These are phyloP conservation scores for Sordaria brevicollis DNA, from an alignment of 495 filamentous ascomycete species.

Conservation along the genomic window DNA sequence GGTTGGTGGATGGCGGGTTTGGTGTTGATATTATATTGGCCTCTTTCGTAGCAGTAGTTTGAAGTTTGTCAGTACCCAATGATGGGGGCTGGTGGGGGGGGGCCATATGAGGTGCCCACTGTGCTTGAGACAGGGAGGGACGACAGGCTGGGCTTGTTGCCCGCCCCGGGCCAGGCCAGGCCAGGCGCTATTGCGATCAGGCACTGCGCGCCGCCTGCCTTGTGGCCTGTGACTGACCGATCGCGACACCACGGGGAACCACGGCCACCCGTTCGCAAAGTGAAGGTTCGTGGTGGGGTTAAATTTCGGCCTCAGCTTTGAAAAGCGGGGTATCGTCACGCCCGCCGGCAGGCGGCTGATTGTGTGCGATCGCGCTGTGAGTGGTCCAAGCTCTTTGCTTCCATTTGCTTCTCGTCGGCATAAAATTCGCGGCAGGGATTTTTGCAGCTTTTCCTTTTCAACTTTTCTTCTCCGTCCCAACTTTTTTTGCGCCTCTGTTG, in stretches of 20 bases:
- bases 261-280: conserved; percentile 2
- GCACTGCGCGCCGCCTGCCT: neutral
- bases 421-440: neutral
- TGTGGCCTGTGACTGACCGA: neutral
- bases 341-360: neutral
- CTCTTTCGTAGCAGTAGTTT: neutral
- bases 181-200: neutral
- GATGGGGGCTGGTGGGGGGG: neutral
- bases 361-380: neutral
- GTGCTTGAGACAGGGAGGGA: neutral
- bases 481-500: neutral
- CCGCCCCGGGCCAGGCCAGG: no score
- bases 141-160: neutral
- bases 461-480: neutral
- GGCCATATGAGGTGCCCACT: neutral
- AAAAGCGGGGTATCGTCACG: neutral
- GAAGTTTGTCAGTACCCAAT: conserved; percentile 19
- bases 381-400: neutral
- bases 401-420: conserved; percentile 2
- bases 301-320: conserved; percentile 13
- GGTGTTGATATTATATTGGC: neutral
- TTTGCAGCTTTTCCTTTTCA: neutral
- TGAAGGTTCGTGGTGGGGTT: conserved; percentile 9
- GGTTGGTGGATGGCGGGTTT: neutral
- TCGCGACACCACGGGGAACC: no score